Percentiles rank a stretch among this genome's conserved stretches.
Evolutionary conservation across 768 basidiomycete genomes (phyloP).

Genomic region (Termitomyces heimii): DNA sequence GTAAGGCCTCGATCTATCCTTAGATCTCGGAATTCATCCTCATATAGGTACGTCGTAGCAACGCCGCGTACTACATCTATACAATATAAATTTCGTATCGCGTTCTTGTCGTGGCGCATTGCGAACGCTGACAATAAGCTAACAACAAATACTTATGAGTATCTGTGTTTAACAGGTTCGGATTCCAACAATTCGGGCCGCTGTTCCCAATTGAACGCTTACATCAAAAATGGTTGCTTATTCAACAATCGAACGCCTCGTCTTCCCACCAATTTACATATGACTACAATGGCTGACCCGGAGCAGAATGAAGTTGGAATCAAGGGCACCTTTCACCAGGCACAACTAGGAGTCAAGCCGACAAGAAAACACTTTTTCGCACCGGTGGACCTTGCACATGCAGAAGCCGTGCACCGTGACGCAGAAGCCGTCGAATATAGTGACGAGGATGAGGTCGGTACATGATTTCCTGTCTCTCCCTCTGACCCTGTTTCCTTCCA

Average conservation of each 20-base stretch:
- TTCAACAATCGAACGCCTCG: background rate
- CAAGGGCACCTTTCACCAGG: constrained; percentile 38
- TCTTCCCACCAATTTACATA: background rate
- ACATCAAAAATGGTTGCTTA: background rate
- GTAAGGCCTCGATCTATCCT: no score
- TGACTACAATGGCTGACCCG: background rate
- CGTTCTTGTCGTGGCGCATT: no score
- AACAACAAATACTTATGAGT: no score
- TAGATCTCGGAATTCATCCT: no score
- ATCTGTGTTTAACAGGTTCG: no score
- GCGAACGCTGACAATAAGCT: no score
- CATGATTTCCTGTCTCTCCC: background rate
- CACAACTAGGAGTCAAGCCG: constrained; percentile 28
- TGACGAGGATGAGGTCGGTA: constrained; percentile 37
- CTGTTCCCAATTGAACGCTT: background rate
- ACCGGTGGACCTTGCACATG: constrained; percentile 35
- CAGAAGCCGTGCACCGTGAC: constrained; percentile 46
- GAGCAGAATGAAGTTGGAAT: constrained; percentile 11
- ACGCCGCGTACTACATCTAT: no score
- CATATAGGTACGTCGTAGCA: no score
- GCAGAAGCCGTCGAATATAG: constrained; percentile 43
- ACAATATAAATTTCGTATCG: no score
- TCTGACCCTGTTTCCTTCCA: background rate
- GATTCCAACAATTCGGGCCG: background rate
- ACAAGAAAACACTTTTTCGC: constrained; percentile 44